A percentile compares a stretch with the other conserved stretches of the same genome.
phyloP scores from a whole-genome alignment of 1,284 basidiomycete species.

The Cutaneotrichosporon spelunceum region DNA sequence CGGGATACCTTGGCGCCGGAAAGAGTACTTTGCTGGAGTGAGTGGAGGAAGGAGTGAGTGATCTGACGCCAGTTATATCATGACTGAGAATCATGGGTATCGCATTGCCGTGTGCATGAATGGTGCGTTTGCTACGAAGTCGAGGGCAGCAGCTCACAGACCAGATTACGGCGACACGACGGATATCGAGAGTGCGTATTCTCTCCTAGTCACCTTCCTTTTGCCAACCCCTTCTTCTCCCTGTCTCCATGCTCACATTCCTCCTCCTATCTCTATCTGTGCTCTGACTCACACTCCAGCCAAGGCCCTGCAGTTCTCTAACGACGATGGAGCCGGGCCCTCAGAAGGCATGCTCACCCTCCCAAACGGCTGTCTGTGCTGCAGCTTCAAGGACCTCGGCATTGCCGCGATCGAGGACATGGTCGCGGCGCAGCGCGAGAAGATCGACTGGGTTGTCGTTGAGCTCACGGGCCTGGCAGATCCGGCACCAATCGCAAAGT shows the following conservation, averaged over 20 bases:
- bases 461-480: constrained; percentile 93
- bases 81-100: constrained; percentile 87
- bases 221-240: neutral
- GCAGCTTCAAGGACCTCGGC: constrained; percentile 87
- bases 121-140: constrained; percentile 47
- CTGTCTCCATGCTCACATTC: neutral
- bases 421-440: constrained; percentile 58
- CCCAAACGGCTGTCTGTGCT: constrained; percentile 90
- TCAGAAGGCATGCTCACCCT: constrained; percentile 65
- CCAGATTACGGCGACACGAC: constrained; percentile 54
- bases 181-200: constrained; percentile 52
- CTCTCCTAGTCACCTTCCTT: neutral
- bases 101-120: constrained; percentile 97
- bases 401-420: constrained; percentile 86
- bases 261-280: neutral
- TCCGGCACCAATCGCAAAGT: constrained; percentile 70
- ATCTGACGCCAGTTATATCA: constrained; percentile 62
- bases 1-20: constrained; percentile 80
- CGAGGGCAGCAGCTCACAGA: constrained; percentile 1
- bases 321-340: constrained; percentile 50
- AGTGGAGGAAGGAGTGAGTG: constrained; percentile 11
- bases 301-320: constrained; percentile 58
- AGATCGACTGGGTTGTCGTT: constrained; percentile 86
- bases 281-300: constrained; percentile 15
- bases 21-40: constrained; percentile 76